phyloP scores from a whole-genome alignment of 768 basidiomycete species.

The Collybia mongolica region DNA sequence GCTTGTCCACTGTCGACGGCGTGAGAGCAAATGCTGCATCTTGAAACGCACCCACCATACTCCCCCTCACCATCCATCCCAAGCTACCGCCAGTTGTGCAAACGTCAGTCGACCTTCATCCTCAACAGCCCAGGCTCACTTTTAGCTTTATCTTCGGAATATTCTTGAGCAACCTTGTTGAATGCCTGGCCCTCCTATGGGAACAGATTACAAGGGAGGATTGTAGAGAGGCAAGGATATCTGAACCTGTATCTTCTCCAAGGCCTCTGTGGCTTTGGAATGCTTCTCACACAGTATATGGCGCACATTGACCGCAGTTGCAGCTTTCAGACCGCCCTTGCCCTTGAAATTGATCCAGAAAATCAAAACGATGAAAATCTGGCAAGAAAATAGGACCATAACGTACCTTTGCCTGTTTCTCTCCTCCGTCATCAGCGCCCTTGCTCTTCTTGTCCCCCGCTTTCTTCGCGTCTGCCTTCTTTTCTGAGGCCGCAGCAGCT shows the following conservation, averaged over 20 bases:
- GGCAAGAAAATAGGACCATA: too few relatives aligned
- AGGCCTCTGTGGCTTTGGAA: constrained; percentile 73
- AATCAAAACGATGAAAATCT: too few relatives aligned
- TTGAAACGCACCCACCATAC: constrained; percentile 88
- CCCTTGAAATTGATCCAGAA: constrained; percentile 21
- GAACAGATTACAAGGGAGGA: background rate
- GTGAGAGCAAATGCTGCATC: constrained; percentile 83
- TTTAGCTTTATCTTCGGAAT: constrained; percentile 91
- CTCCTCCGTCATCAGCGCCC: constrained; percentile 35
- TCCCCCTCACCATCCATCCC: constrained; percentile 85
- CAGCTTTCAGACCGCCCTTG: constrained; percentile 68
- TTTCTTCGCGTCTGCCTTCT: constrained; percentile 37
- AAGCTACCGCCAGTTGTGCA: constrained; percentile 75
- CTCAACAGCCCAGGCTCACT: constrained; percentile 33
- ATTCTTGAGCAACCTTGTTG: constrained; percentile 88
- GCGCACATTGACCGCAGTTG: constrained; percentile 81
- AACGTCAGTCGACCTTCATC: background rate
- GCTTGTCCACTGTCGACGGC: constrained; percentile 82
- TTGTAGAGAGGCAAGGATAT: background rate
- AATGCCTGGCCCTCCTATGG: constrained; percentile 72
- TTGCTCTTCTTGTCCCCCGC: constrained; percentile 41
- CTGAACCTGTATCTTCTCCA: constrained; percentile 74
- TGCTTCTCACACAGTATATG: constrained; percentile 91
- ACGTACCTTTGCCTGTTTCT: constrained; percentile 39
- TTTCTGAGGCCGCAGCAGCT: constrained; percentile 22